phyloP scores from a whole-genome alignment of 805 yeast genomes.

The Priceomyces haplophilus region DNA sequence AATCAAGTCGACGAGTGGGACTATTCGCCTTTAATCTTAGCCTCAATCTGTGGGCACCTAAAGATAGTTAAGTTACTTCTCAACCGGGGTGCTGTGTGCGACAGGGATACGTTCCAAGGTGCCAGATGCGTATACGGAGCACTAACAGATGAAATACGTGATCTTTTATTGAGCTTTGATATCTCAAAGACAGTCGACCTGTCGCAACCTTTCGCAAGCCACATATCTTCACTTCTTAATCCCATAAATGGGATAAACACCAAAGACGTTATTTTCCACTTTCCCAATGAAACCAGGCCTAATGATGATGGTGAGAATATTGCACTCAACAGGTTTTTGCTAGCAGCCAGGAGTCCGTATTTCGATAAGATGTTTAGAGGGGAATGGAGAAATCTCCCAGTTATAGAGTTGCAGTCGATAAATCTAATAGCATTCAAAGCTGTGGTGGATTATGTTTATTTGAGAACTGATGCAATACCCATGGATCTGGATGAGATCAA shows the following conservation, averaged over 20 bases:
- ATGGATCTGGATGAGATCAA: slow-evolving; percentile 15
- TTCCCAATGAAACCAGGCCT: slow-evolving; percentile 16
- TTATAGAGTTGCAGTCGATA: slow-evolving; percentile 16
- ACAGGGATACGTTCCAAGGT: slow-evolving; percentile 79
- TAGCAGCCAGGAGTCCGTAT: slow-evolving; percentile 34
- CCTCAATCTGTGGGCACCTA: slow-evolving; percentile 73
- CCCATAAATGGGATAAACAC: slow-evolving; percentile 21
- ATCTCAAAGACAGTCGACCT: slow-evolving; percentile 66
- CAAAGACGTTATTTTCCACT: slow-evolving; percentile 31
- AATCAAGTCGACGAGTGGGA: slow-evolving; percentile 68
- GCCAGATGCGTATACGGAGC: slow-evolving; percentile 77
- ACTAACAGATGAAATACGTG: slow-evolving; percentile 60
- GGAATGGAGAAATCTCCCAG: slow-evolving; percentile 18
- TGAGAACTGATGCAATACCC: slow-evolving; percentile 30
- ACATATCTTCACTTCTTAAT: slow-evolving; percentile 49
- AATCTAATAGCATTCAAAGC: slow-evolving; percentile 20
- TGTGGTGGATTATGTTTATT: slow-evolving; percentile 29
- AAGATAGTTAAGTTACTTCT: slow-evolving; percentile 59
- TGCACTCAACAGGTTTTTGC: slow-evolving; percentile 26
- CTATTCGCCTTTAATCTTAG: slow-evolving; percentile 70
- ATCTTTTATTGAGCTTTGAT: slow-evolving; percentile 56
- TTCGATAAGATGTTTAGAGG: slow-evolving; percentile 21
- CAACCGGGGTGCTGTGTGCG: slow-evolving; percentile 69
- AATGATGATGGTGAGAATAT: slow-evolving; percentile 13
- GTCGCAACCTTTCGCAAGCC: slow-evolving; percentile 70